Conservation (phyloP, 371 early-diverging fungal species). For the Apophysomyces trapeziformis region DNA sequence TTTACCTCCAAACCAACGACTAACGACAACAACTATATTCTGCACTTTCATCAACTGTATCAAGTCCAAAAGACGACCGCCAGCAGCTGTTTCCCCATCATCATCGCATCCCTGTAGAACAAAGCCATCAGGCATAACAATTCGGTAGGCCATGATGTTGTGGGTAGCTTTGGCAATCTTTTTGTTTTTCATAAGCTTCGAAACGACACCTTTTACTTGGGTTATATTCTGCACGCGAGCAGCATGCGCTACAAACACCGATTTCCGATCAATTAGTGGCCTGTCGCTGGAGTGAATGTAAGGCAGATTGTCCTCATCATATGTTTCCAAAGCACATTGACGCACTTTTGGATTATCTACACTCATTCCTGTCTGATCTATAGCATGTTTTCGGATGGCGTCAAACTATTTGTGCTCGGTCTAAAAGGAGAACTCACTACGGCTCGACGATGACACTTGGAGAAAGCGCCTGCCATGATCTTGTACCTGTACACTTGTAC, state of each 20-base stretch:
- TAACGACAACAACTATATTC: conserved; percentile 74
- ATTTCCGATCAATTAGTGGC: conserved; percentile 68
- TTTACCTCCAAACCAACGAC: conserved; percentile 84
- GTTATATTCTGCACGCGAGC: conserved; percentile 52
- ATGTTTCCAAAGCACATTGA: background rate
- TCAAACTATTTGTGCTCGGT: too few relatives aligned
- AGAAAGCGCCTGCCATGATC: too few relatives aligned
- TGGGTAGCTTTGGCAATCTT: conserved; percentile 77
- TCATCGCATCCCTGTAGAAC: conserved; percentile 63
- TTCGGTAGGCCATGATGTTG: conserved; percentile 79
- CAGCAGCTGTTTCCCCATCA: conserved; percentile 71
- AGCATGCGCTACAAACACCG: conserved; percentile 77
- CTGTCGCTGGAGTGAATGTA: conserved; percentile 17
- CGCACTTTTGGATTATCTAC: conserved; percentile 2
- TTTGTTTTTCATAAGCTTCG: conserved; percentile 59
- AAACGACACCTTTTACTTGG: conserved; percentile 55
- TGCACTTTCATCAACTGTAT: conserved; percentile 62
- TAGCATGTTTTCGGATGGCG: too few relatives aligned
- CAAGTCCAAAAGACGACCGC: conserved; percentile 64
- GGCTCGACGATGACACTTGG: too few relatives aligned
- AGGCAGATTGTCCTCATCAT: background rate
- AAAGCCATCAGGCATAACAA: conserved; percentile 50
- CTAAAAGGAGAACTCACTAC: too few relatives aligned
- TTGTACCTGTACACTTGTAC: too few relatives aligned
- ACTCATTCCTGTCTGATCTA: background rate